Conservation (phyloP, 805 yeast species). For the Teunomyces funiuensis region DNA sequence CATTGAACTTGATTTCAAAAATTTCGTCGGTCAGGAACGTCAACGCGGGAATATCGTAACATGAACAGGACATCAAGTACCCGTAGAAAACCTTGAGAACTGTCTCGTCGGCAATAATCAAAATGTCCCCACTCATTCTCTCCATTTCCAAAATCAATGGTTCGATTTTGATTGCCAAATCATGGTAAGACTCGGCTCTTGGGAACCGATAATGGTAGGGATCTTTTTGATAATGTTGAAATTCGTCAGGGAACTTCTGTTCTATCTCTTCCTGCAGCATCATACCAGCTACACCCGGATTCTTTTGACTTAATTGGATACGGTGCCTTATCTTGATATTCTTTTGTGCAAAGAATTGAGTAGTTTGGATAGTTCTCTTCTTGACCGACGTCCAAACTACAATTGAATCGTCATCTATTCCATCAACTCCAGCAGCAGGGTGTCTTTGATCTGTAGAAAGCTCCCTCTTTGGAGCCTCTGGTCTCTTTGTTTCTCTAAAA, state of each 20-base stretch:
- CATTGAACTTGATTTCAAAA: constrained; percentile 83
- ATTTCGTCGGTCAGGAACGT: constrained; percentile 79
- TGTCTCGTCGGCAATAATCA: constrained; percentile 92
- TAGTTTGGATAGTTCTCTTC: constrained; percentile 77
- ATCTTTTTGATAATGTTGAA: constrained; percentile 60
- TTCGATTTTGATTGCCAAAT: constrained; percentile 90
- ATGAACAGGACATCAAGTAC: constrained; percentile 88
- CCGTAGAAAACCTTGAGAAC: constrained; percentile 89
- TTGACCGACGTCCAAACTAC: constrained; percentile 96
- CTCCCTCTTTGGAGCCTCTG: constrained; percentile 11
- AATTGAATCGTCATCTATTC: constrained; percentile 58
- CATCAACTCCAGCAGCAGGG: constrained; percentile 54
- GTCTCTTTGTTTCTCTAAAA: constrained; percentile 1
- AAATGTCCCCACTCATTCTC: constrained; percentile 80
- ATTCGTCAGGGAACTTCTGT: constrained; percentile 66
- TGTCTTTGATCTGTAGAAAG: constrained; percentile 39
- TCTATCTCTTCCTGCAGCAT: constrained; percentile 60
- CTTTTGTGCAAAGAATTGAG: constrained; percentile 59
- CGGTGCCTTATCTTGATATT: constrained; percentile 72
- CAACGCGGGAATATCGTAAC: constrained; percentile 79
- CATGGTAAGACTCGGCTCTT: constrained; percentile 94
- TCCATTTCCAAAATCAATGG: constrained; percentile 93
- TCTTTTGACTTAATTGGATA: constrained; percentile 80
- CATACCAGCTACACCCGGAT: constrained; percentile 85
- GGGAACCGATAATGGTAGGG: constrained; percentile 94